Evolutionary conservation across 192 early-diverging fungal species (phyloP), one percentile per base, ranked within the genome.

Genomic region (Piromyces finnis): DNA sequence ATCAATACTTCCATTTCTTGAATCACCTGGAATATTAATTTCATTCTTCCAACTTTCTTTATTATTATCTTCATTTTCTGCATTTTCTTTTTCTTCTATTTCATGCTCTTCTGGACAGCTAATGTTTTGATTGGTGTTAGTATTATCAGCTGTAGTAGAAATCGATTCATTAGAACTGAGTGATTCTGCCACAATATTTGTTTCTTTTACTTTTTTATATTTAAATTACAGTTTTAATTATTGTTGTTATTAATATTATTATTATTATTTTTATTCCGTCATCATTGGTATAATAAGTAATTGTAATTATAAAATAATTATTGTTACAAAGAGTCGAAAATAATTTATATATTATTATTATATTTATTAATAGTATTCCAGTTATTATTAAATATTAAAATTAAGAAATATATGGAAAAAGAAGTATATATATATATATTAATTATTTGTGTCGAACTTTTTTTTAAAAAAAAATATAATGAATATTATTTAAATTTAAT

Each of bases 191-290:
- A 29, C 77, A 77, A 84, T 82, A 81, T 36, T 79, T 30, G 28
- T 59, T 36, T 29, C 51, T 80, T 80, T 77, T 0, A n/a, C 78
- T 26, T 41, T 68, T 32, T 82, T 29, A 51, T 29, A 17, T 12
- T 77, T 41, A 27, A 77, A 29, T 29, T 16, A 2, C 18, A 30
- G 9, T 29, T 27, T 80, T 28, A 27, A 29, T 82, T 12, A 37
- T 77, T 29, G 4, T 81, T 29, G 83, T 77, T 81, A 82, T 51
- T 6, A 59, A 82, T 27, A 83, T 17, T 30, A 68, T 82, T 68
- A 78, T 83, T 35, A 6, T 81, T 28, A 29, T 79, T 82, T 30
- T 68, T 29, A 82, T 82, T 82, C n/a, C n/a, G n/a, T n/a, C n/a
- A n/a, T n/a, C n/a, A n/a, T n/a, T n/a, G n/a, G n/a, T n/a, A n/a